Percentiles rank a stretch among this genome's conserved stretches.
These are phyloP conservation scores for Scorias spongiosa DNA, from an alignment of 2,329 filamentous ascomycete genomes.

Conservation along the genomic window DNA sequence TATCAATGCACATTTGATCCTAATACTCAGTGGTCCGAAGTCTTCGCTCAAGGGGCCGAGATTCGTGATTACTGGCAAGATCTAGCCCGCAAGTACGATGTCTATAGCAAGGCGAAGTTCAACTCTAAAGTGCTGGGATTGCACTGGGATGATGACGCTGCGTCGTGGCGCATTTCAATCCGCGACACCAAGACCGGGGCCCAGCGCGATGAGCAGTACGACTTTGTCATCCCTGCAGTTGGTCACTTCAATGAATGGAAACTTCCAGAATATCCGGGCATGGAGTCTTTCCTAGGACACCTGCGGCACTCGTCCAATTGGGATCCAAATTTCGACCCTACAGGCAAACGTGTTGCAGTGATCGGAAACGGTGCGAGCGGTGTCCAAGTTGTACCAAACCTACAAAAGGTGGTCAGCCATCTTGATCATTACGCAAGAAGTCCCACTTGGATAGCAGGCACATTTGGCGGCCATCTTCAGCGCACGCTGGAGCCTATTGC, in stretches of 20 bases:
- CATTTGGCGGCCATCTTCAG: constrained; percentile 32
- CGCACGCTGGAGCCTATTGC: not conserved
- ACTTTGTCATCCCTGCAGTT: constrained; percentile 30
- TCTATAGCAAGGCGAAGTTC: constrained; percentile 44
- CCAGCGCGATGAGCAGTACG: constrained; percentile 2
- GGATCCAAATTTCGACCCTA: constrained; percentile 24
- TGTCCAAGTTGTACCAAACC: constrained; percentile 28
- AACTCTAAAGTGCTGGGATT: constrained; percentile 40
- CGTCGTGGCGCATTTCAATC: not conserved
- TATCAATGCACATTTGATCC: constrained; percentile 29
- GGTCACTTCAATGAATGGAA: constrained; percentile 31
- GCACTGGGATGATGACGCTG: constrained; percentile 36
- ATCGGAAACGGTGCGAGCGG: constrained; percentile 27
- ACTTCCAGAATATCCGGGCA: constrained; percentile 28
- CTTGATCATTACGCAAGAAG: constrained; percentile 29
- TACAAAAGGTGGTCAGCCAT: constrained; percentile 23
- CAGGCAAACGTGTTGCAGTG: constrained; percentile 27
- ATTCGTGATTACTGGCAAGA: constrained; percentile 37
- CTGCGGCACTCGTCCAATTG: constrained; percentile 29
- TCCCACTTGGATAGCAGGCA: constrained; percentile 33
- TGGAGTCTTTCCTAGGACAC: constrained; percentile 28
- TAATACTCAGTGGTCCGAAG: constrained; percentile 28
- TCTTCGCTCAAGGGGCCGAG: constrained; percentile 26
- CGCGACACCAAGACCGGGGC: not conserved
- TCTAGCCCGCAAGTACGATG: constrained; percentile 46